Evolutionary conservation across 106 monocot genomes (phyloP), one percentile per base, ranked within the genome.

Genomic region (Cymbidium sinense): DNA sequence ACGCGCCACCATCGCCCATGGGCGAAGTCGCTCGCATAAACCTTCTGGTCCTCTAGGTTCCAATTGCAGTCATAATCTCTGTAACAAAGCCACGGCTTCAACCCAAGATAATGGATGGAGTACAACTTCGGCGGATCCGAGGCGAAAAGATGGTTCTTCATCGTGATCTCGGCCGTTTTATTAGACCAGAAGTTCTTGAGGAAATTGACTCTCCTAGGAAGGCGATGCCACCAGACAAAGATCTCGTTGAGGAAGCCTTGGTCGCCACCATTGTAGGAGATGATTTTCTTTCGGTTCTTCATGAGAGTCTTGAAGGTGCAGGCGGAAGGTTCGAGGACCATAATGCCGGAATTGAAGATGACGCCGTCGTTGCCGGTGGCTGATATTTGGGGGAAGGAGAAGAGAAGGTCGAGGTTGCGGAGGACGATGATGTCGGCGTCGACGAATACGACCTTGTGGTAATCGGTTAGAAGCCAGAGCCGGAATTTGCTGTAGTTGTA

Each of bases 401-500:
- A 95, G 80, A 95, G 88, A 34, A 83, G 44, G 86, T 95, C 95
- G 28, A 95, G 88, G 84, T 81, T 93, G 43, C 88, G 88, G 34
- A 95, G 88, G 58, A 95, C 87, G 61, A 89, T 27, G 74, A 93
- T 84, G 82, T 95, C 95, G 43, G 95, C 77, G 86, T 95, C 95
- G 28, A 95, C 47, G 82, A 95, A 95, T 33, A 95, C 75, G 2
- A 95, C 52, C 77, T 86, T 93, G 62, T 77, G 75, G 76, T 95
- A 95, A 33, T 86, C 78, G 5, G 88, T 88, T 25, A 92, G 90
- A 70, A 88, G 89, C 92, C 91, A 95, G 61, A 95, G 86, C 17
- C 95, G 83, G 84, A 95, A 64, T 85, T 95, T 95, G 93, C 93
- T 95, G 95, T 87, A 95, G 84, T 95, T 95, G 85, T 95, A 88